Evolutionary conservation across 441 rosid genomes (phyloP).

Genomic region (Jatropha podagrica): DNA sequence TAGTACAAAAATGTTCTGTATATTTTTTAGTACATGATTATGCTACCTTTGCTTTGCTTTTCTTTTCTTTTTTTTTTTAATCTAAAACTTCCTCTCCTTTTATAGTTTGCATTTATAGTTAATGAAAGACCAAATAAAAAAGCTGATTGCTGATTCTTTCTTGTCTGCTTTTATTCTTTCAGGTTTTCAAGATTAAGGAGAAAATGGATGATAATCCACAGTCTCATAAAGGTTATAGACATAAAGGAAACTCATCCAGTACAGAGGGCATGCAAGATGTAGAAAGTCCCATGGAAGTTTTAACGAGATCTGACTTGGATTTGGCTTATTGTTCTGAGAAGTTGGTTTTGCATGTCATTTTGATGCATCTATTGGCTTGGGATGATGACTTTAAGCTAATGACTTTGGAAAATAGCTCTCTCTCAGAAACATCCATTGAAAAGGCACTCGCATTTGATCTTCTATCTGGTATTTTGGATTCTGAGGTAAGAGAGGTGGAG

Average conservation of each 20-base stretch:
- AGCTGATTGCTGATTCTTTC: not conserved
- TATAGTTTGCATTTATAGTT: not conserved
- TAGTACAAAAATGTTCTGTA: not conserved
- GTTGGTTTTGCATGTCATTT: slow-evolving; percentile 61
- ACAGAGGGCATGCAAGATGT: slow-evolving; percentile 39
- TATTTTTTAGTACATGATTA: not conserved
- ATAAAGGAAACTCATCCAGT: slow-evolving; percentile 28
- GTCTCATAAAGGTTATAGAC: slow-evolving; percentile 14
- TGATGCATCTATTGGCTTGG: slow-evolving; percentile 76
- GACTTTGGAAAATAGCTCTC: slow-evolving; percentile 34
- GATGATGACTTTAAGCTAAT: slow-evolving; percentile 54
- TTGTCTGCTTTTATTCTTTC: not conserved
- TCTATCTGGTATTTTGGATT: slow-evolving; percentile 67
- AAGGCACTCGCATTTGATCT: slow-evolving; percentile 76
- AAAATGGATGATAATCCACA: slow-evolving; percentile 30
- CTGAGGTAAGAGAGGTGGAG: slow-evolving; percentile 77
- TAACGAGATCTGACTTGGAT: slow-evolving; percentile 52
- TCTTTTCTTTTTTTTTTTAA: not conserved
- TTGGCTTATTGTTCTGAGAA: slow-evolving; percentile 59
- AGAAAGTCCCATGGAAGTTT: slow-evolving; percentile 38
- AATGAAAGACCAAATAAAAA: not conserved
- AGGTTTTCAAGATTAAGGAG: slow-evolving; percentile 24
- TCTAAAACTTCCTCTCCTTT: not conserved
- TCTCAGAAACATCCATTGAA: slow-evolving; percentile 50
- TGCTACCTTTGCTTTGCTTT: not conserved